A percentile compares a stretch with the other conserved stretches of the same genome.
phyloP scores from a whole-genome alignment of 768 basidiomycete species.

The Gautieria morchelliformis region DNA sequence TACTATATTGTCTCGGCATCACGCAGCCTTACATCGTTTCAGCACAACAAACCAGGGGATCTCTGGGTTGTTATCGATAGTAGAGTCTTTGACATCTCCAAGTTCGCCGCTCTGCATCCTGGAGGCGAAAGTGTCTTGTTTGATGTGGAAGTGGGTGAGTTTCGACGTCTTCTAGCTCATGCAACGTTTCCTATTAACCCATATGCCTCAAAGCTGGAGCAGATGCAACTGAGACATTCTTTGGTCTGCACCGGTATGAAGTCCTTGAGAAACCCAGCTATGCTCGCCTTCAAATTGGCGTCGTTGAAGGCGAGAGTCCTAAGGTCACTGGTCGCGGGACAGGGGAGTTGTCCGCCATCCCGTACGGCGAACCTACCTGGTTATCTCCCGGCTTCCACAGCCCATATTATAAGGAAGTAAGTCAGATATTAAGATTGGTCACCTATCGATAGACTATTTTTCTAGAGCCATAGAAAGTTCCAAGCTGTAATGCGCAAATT shows the following conservation, averaged over 20 bases:
- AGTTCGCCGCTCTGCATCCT: slow-evolving; percentile 75
- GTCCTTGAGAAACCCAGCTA: slow-evolving; percentile 71
- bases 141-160: slow-evolving; percentile 66
- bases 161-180: slow-evolving; percentile 1
- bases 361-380: slow-evolving; percentile 88
- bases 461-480: slow-evolving; percentile 51
- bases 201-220: slow-evolving; percentile 48
- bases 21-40: background rate
- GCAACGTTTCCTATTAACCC: background rate
- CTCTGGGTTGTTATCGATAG: slow-evolving; percentile 84
- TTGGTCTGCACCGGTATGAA: slow-evolving; percentile 79
- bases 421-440: slow-evolving; percentile 10
- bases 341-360: slow-evolving; percentile 64
- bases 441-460: background rate
- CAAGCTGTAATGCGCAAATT: slow-evolving; percentile 55
- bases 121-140: slow-evolving; percentile 73
- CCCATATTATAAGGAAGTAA: slow-evolving; percentile 68
- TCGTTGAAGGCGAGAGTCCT: slow-evolving; percentile 51
- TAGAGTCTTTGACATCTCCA: slow-evolving; percentile 75
- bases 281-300: slow-evolving; percentile 65
- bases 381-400: slow-evolving; percentile 57
- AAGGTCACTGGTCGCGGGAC: slow-evolving; percentile 36
- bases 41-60: slow-evolving; percentile 76
- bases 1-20: background rate
- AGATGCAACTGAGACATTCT: slow-evolving; percentile 85